These are phyloP conservation scores for Nidularia sp. DNA, from an alignment of 768 basidiomycete species.

Conservation along the genomic window DNA sequence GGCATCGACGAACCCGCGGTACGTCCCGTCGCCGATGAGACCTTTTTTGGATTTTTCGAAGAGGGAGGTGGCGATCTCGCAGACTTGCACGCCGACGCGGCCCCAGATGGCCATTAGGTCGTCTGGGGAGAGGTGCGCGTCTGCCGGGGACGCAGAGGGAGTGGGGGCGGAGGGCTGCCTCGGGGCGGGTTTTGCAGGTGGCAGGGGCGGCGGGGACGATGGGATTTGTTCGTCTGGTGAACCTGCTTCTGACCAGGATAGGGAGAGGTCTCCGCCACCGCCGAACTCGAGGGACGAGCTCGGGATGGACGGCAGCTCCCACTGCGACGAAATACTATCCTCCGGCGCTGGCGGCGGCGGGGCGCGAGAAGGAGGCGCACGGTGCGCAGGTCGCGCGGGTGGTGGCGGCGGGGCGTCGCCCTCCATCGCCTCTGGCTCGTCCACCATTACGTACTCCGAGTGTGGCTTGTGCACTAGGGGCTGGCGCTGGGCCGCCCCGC, in stretches of 20 bases:
- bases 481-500: slow-evolving; percentile 11
- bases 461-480: slow-evolving; percentile 22
- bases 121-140: slow-evolving; percentile 46
- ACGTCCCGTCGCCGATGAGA: slow-evolving; percentile 82
- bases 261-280: slow-evolving; percentile 40
- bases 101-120: slow-evolving; percentile 70
- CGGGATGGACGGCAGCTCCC: slow-evolving; percentile 65
- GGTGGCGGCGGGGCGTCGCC: slow-evolving; percentile 40
- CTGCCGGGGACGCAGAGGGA: slow-evolving; percentile 13
- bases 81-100: slow-evolving; percentile 70
- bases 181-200: slow-evolving; percentile 9
- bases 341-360: slow-evolving; percentile 19
- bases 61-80: slow-evolving; percentile 62
- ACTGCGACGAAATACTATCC: slow-evolving; percentile 45
- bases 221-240: slow-evolving; percentile 6
- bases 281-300: slow-evolving; percentile 52
- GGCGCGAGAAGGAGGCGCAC: slow-evolving; percentile 16
- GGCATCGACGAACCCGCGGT: slow-evolving; percentile 70
- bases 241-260: slow-evolving; percentile 62
- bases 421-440: slow-evolving; percentile 31
- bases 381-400: slow-evolving; percentile 38
- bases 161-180: too few species aligned
- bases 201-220: slow-evolving; percentile 18
- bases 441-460: slow-evolving; percentile 63
- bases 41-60: slow-evolving; percentile 74